A percentile compares a stretch with the other conserved stretches of the same genome.
phyloP scores from a whole-genome alignment of 2,329 filamentous ascomycete species.

The Pyrenophora seminiperda region DNA sequence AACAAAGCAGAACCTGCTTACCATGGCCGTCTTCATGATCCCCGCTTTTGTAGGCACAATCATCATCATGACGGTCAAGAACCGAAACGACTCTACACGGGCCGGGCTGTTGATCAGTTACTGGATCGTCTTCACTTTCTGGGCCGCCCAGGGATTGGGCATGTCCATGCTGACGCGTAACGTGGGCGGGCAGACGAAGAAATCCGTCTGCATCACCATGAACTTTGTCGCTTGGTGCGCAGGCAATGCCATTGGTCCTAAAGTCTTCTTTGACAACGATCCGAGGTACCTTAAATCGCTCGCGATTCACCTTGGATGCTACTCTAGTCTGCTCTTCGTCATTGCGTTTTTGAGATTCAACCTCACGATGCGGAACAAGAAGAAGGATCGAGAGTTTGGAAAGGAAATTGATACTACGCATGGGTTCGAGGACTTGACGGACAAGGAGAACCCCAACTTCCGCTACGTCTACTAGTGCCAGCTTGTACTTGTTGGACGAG shows the following conservation, averaged over 20 bases:
- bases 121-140: constrained; percentile 79
- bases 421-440: constrained; percentile 68
- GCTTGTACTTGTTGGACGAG: not conserved
- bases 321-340: constrained; percentile 63
- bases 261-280: constrained; percentile 55
- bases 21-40: constrained; percentile 69
- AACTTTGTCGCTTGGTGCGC: constrained; percentile 74
- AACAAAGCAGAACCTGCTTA: constrained; percentile 69
- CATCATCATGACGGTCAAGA: constrained; percentile 70
- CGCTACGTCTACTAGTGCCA: constrained; percentile 56
- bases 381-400: constrained; percentile 55
- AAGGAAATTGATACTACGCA: constrained; percentile 48
- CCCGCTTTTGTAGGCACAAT: constrained; percentile 75
- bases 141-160: constrained; percentile 71
- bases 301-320: constrained; percentile 71
- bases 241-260: constrained; percentile 68
- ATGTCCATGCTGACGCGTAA: constrained; percentile 73
- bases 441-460: constrained; percentile 65
- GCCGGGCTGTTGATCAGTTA: constrained; percentile 73
- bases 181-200: constrained; percentile 75
- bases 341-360: constrained; percentile 65
- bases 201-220: constrained; percentile 68
- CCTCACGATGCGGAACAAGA: constrained; percentile 63
- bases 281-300: constrained; percentile 74
- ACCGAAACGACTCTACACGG: constrained; percentile 62